Percentiles rank a stretch among this genome's conserved stretches.
These are phyloP conservation scores for Blumeriella jaapii DNA, from an alignment of 2,329 filamentous ascomycete species.

Conservation along the genomic window DNA sequence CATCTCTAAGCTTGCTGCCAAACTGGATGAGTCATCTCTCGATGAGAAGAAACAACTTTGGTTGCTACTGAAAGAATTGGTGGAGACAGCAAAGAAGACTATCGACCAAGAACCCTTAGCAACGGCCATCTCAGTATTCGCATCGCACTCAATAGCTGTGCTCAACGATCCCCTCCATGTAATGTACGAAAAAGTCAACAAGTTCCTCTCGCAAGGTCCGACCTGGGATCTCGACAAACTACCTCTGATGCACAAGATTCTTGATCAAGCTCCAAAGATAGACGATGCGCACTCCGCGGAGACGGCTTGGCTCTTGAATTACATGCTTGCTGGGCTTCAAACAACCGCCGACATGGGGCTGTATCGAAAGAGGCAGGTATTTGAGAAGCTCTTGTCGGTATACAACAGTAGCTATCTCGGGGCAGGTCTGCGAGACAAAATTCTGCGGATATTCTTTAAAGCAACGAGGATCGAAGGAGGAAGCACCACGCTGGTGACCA, in stretches of 20 bases:
- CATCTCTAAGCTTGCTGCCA: conserved; percentile 52
- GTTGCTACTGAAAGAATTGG: conserved; percentile 67
- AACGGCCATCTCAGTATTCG: conserved; percentile 65
- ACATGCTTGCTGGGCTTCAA: conserved; percentile 57
- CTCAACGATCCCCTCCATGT: conserved; percentile 67
- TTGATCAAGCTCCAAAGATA: conserved; percentile 54
- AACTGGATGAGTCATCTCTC: conserved; percentile 56
- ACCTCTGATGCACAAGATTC: conserved; percentile 53
- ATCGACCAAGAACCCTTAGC: conserved; percentile 51
- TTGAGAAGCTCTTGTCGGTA: conserved; percentile 63
- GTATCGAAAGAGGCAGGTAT: conserved; percentile 51
- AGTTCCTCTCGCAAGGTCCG: conserved; percentile 68
- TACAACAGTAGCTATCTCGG: conserved; percentile 56
- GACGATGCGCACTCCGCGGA: conserved; percentile 66
- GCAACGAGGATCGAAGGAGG: conserved; percentile 58
- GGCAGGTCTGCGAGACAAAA: conserved; percentile 39
- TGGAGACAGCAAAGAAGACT: conserved; percentile 54
- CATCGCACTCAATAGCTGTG: conserved; percentile 56
- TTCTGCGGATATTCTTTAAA: conserved; percentile 51
- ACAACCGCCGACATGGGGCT: conserved; percentile 47
- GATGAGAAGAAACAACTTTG: conserved; percentile 69
- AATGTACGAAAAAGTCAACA: conserved; percentile 78
- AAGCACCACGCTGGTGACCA: conserved; percentile 69
- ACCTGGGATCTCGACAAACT: conserved; percentile 65
- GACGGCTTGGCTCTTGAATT: conserved; percentile 61